Evolutionary conservation across 1,284 basidiomycete genomes (phyloP), one percentile per base, ranked within the genome.

Genomic region (Sporisorium reilianum): DNA sequence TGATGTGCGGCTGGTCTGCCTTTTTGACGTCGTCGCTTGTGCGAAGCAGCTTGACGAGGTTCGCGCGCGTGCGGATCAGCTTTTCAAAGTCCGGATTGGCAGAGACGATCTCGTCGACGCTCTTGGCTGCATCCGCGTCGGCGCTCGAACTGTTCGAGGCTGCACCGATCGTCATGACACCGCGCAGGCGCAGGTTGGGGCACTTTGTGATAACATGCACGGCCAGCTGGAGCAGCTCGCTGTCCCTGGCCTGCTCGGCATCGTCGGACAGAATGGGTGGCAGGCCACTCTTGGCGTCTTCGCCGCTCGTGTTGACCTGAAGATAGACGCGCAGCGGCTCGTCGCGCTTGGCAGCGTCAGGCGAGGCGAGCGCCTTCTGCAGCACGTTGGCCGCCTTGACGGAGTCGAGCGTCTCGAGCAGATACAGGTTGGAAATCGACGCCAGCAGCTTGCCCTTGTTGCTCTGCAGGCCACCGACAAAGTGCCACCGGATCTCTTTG

Each of bases 81-180:
- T 84, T 86, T 66, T 90, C 89, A 79, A 98, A 99, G 85, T 99
- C 95, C 1, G 89, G 89, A 81, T 98, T 98, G 66, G 89, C 88
- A 64, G 89, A 88, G 5, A 87, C 86, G 3, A 84, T 82, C 44
- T 86, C 84, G 1, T 86, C 86, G 7, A 88, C 87, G 55, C 84
- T 79, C 18, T 91, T 87, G 2, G 92, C 93, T 65, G 90, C 88
- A 45, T 90, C 88, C 58, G 92, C 55, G 2, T 58, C 48, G 14
- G 66, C 70, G 23, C 42, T 59, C 10, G 64, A 57, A 51, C 79
- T 80, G 60, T 82, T 79, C 23, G 66, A 53, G 9, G 77, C 88
- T 5, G 94, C 90, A 2, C 97, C 96, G 78, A 99, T 99, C 0
- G 96, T 98, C 96, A 99, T 99, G 41, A 99, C 86, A 5, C 96